phyloP scores from a whole-genome alignment of 768 basidiomycete genomes.

The Bullera alba region DNA sequence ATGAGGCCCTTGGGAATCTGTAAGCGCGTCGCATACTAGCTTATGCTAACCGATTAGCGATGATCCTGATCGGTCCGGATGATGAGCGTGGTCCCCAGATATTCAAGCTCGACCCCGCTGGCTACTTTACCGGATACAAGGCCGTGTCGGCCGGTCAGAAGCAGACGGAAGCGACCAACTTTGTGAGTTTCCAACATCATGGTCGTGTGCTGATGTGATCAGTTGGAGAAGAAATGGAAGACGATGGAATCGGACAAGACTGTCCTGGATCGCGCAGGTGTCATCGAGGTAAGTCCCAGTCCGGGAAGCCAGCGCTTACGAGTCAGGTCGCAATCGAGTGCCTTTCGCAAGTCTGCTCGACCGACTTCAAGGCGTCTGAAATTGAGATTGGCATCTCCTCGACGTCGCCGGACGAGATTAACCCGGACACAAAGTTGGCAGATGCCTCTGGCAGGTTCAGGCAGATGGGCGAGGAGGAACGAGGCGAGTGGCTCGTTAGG shows the following conservation, averaged over 20 bases:
- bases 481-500: conserved; percentile 46
- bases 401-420: conserved; percentile 60
- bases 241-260: conserved; percentile 73
- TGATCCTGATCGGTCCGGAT: conserved; percentile 92
- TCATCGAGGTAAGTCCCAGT: conserved; percentile 70
- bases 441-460: conserved; percentile 41
- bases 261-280: conserved; percentile 66
- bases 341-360: conserved; percentile 87
- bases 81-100: conserved; percentile 87
- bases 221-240: conserved; percentile 97
- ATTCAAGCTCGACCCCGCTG: conserved; percentile 97
- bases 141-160: conserved; percentile 89
- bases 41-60: conserved; percentile 54
- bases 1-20: conserved; percentile 96
- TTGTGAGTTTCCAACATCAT: conserved; percentile 44
- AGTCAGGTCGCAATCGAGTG: conserved; percentile 83
- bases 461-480: conserved; percentile 48
- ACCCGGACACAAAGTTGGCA: conserved; percentile 49
- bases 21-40: conserved; percentile 47
- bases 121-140: conserved; percentile 97
- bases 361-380: conserved; percentile 91
- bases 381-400: conserved; percentile 95
- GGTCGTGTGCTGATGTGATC: conserved; percentile 4
- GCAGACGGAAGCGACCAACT: conserved; percentile 97
- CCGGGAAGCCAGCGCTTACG: neutral